Evolutionary conservation across 2,329 filamentous ascomycete genomes (phyloP).

Genomic region (Incumbomyces lentus): DNA sequence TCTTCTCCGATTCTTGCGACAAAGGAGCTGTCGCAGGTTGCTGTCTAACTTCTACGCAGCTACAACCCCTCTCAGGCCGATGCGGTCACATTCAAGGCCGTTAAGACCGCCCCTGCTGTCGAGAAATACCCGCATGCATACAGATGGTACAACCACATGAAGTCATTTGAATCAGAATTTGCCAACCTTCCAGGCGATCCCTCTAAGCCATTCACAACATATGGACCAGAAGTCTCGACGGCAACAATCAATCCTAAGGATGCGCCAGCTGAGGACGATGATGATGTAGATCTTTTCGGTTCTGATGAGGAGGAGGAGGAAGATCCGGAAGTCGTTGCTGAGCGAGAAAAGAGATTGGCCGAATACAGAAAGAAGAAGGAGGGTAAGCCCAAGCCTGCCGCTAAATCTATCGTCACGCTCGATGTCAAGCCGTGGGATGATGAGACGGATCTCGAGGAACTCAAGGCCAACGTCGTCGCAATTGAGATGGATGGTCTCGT

Average conservation of each 20-base stretch:
- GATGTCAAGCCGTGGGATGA: conserved; percentile 99
- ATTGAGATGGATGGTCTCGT: conserved; percentile 91
- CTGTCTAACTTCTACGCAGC: conserved; percentile 28
- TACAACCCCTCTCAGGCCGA: conserved; percentile 80
- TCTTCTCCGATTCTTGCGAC: too few species aligned
- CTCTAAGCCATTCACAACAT: conserved; percentile 76
- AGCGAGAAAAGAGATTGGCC: conserved; percentile 81
- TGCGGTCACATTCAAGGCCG: conserved; percentile 86
- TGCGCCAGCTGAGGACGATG: conserved; percentile 57
- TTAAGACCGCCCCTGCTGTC: conserved; percentile 64
- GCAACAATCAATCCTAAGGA: conserved; percentile 77
- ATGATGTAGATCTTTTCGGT: conserved; percentile 85
- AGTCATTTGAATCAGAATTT: conserved; percentile 88
- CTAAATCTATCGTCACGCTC: conserved; percentile 91
- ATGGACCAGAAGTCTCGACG: conserved; percentile 74
- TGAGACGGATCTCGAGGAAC: conserved; percentile 78
- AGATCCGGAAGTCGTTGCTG: conserved; percentile 70
- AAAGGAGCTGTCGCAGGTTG: too few species aligned
- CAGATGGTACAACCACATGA: conserved; percentile 98
- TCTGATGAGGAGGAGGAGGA: conserved; percentile 80
- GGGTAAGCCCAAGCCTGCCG: conserved; percentile 76
- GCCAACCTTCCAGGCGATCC: conserved; percentile 81
- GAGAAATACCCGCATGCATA: conserved; percentile 87
- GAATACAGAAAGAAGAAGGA: conserved; percentile 98
- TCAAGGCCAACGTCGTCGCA: conserved; percentile 69